Evolutionary conservation across 805 yeast species (phyloP).

Genomic region (Candida mattraensis): DNA sequence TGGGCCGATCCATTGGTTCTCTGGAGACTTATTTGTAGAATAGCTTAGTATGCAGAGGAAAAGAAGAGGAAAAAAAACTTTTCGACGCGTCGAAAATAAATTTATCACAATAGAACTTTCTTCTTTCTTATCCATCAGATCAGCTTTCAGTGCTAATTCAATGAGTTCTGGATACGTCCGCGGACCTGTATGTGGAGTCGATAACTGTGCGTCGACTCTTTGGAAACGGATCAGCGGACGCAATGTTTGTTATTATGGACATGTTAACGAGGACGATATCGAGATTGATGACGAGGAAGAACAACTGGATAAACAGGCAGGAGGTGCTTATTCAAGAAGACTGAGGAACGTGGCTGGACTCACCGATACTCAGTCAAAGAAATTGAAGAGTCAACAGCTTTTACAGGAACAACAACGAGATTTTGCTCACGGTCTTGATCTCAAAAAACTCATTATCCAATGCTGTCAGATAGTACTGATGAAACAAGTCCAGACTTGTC

Average conservation of each 20-base stretch:
- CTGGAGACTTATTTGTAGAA: slow-evolving; percentile 2
- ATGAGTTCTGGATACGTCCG: slow-evolving; percentile 36
- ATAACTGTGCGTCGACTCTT: slow-evolving; percentile 79
- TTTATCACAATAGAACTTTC: not conserved
- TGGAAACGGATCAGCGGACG: slow-evolving; percentile 77
- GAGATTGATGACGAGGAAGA: slow-evolving; percentile 86
- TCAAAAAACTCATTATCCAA: slow-evolving; percentile 16
- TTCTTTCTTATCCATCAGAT: not conserved
- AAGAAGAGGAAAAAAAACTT: slow-evolving; percentile 1
- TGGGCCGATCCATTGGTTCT: not conserved
- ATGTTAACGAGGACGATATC: slow-evolving; percentile 76
- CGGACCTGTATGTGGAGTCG: slow-evolving; percentile 87
- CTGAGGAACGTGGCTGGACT: slow-evolving; percentile 47
- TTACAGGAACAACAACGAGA: slow-evolving; percentile 11
- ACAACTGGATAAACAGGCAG: slow-evolving; percentile 61
- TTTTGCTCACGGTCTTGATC: slow-evolving; percentile 27
- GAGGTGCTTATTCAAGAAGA: slow-evolving; percentile 52
- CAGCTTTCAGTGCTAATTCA: not conserved
- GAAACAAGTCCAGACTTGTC: slow-evolving; percentile 44
- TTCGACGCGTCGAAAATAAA: slow-evolving; percentile 4
- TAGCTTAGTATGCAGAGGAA: not conserved
- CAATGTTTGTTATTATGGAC: slow-evolving; percentile 86
- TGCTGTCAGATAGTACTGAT: slow-evolving; percentile 41
- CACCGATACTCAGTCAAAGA: slow-evolving; percentile 24
- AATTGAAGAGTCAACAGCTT: slow-evolving; percentile 13